A percentile compares a stretch with the other conserved stretches of the same genome.
Conservation (phyloP, 768 basidiomycete species). For the Tulasnella sp. region DNA sequence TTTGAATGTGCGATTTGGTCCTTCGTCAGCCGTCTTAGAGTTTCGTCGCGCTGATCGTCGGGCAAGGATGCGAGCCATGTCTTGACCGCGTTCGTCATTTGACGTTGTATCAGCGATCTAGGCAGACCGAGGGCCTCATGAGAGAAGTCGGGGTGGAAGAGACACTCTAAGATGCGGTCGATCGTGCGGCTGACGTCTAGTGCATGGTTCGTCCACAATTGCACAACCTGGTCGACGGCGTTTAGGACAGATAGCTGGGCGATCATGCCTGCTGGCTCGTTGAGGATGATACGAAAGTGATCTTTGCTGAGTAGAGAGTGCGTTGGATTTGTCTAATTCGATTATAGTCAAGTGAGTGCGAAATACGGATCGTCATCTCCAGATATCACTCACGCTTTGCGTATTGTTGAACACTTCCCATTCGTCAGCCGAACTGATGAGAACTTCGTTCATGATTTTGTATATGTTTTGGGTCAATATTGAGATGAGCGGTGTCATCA, state of each 20-base stretch:
- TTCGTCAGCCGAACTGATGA: background rate
- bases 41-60: background rate
- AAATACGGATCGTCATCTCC: background rate
- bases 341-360: background rate
- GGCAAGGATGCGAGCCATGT: background rate
- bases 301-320: conserved; percentile 33
- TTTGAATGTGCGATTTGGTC: background rate
- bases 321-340: conserved; percentile 4
- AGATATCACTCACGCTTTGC: background rate
- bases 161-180: background rate
- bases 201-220: conserved; percentile 2
- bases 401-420: conserved; percentile 13
- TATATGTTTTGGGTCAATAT: background rate
- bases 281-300: conserved; percentile 59
- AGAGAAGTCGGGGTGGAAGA: conserved; percentile 11
- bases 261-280: conserved; percentile 65
- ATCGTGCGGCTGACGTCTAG: conserved; percentile 1
- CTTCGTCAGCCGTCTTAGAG: conserved; percentile 1
- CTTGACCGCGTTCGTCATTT: background rate
- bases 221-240: conserved; percentile 16
- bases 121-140: background rate
- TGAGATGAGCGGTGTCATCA: conserved; percentile 4
- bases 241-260: conserved; percentile 55
- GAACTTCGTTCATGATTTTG: background rate
- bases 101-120: background rate